Percentiles rank a stretch among this genome's conserved stretches.
These are phyloP conservation scores for Pseudogymnoascus sp. DNA, from an alignment of 2,329 filamentous ascomycete species.

Conservation along the genomic window DNA sequence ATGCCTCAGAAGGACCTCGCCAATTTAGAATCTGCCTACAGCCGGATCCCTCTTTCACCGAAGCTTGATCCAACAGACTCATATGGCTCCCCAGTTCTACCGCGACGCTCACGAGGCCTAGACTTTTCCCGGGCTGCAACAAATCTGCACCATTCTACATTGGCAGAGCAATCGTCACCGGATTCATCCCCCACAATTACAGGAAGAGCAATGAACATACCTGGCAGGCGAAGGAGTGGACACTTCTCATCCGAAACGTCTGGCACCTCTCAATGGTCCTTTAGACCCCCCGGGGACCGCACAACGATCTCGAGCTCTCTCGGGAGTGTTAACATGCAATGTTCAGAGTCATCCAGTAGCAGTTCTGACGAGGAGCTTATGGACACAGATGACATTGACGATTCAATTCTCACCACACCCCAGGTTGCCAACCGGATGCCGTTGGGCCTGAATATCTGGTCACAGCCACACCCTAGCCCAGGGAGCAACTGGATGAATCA, in stretches of 20 bases:
- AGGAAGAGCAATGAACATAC: slow-evolving; percentile 59
- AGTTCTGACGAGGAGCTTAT: slow-evolving; percentile 62
- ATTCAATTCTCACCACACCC: slow-evolving; percentile 75
- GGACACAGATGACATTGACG: slow-evolving; percentile 67
- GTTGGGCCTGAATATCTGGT: slow-evolving; percentile 28
- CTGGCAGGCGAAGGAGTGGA: slow-evolving; percentile 39
- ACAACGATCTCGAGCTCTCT: slow-evolving; percentile 66
- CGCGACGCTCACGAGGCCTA: slow-evolving; percentile 77
- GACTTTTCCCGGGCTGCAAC: slow-evolving; percentile 92
- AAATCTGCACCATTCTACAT: slow-evolving; percentile 88
- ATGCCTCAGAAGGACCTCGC: slow-evolving; percentile 49
- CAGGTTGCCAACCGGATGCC: slow-evolving; percentile 56
- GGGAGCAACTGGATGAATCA: slow-evolving; percentile 56
- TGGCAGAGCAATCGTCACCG: slow-evolving; percentile 79
- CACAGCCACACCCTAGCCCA: slow-evolving; percentile 37
- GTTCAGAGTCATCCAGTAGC: slow-evolving; percentile 69
- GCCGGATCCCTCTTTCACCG: slow-evolving; percentile 66
- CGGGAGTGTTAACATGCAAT: slow-evolving; percentile 48
- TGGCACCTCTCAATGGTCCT: slow-evolving; percentile 57
- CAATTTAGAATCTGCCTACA: slow-evolving; percentile 38
- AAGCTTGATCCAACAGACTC: slow-evolving; percentile 78
- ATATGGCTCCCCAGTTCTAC: slow-evolving; percentile 82
- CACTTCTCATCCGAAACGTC: slow-evolving; percentile 36
- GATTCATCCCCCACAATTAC: slow-evolving; percentile 84
- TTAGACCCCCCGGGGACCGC: slow-evolving; percentile 60